Base-by-base conservation (phyloP, 139 green algal species). In the Ettlia oleoabundans region DNA sequence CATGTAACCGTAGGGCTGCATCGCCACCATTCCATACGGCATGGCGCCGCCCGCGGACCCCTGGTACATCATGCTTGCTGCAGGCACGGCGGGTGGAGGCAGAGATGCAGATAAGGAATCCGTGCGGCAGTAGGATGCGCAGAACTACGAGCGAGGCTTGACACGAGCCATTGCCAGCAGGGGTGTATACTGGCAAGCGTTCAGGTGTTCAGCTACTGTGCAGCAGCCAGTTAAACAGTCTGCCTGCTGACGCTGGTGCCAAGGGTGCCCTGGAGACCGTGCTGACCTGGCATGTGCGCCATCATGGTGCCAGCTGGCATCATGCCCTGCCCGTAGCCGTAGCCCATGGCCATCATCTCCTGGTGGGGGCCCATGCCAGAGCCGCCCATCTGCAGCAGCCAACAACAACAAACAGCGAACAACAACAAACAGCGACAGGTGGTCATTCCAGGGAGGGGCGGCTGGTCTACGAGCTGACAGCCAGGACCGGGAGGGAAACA, bases 301-400 rank as follows among this genome's bases (percentile, higher is more conserved):
- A 68, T 68, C 52, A 67, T 68, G 7, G 33, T 32, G 26, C 33
- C 73, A 21, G 33, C 35, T 1, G 73, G 73, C 73, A 80, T 67
- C 73, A 80, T 80, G 26, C 73, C 73, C 73, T 80, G 73, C 21
- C 73, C 73, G 28, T 67, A 55, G 38, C 53, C 52, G 35, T 68
- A 67, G 6, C 28, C 51, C 73, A 67, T 68, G 24, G 37, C 37
- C 47, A 78, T 78, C 72, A 78, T 78, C 21, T 78, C 47, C 51
- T 78, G 72, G 4, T 58, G 47, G 47, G 47, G 30, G 53, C 70
- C 52, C 42, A 55, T 55, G 38, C 38, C 67, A 26, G 26, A 10
- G 67, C 40, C 67, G 67, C 58, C 73, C 73, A 80, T 80, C 73
- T 80, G 73, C n/a, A n/a, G n/a, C n/a, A n/a, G n/a, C n/a, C n/a